Evolutionary conservation across 2,329 filamentous ascomycete species (phyloP).

Genomic region (Pseudocercospora musae): DNA sequence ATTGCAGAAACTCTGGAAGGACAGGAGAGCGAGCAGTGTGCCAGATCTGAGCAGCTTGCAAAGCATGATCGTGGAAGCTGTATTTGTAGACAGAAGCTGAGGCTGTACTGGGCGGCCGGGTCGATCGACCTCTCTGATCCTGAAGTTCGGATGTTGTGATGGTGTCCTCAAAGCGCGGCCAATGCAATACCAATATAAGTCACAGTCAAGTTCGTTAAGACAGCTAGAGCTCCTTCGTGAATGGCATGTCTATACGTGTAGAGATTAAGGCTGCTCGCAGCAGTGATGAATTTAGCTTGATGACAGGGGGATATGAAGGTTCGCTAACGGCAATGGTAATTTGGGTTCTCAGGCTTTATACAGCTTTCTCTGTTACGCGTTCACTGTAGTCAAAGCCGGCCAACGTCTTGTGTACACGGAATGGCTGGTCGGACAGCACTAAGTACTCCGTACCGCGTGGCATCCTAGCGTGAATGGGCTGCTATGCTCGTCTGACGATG

Average conservation of each 20-base stretch:
- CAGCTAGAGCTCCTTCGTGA: neutral
- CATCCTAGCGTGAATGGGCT: neutral
- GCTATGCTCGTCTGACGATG: neutral
- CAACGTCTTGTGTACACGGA: neutral
- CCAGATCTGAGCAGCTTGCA: neutral
- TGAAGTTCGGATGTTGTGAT: neutral
- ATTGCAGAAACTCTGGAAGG: neutral
- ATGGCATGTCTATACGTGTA: neutral
- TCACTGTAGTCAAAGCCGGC: neutral
- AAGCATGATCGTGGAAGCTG: neutral
- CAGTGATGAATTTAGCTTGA: neutral
- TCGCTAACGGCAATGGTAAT: neutral
- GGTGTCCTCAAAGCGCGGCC: neutral
- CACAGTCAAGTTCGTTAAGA: neutral
- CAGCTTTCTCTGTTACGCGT: neutral
- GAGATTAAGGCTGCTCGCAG: neutral
- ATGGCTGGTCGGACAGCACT: neutral
- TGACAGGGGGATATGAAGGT: neutral
- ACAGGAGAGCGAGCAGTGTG: neutral
- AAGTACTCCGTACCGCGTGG: neutral
- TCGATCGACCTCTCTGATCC: too few species aligned
- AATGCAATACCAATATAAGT: neutral
- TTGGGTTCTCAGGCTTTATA: neutral
- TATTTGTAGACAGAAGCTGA: too few species aligned
- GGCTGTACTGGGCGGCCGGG: too few species aligned